Percentiles rank a stretch among this genome's conserved stretches.
phyloP scores from a whole-genome alignment of 129 eudicot genomes.

The Calendula officinalis region DNA sequence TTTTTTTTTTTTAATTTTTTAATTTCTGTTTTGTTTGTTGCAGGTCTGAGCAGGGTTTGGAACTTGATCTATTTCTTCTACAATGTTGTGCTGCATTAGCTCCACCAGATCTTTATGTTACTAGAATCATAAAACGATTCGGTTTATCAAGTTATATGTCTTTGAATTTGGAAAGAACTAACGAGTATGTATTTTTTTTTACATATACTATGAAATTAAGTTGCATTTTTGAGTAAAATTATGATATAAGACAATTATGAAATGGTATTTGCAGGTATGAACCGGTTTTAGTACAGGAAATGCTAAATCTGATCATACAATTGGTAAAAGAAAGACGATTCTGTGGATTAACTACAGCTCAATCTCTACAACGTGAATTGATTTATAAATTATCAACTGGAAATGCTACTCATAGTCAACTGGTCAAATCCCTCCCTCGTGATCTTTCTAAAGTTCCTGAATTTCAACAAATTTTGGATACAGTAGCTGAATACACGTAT shows the following conservation, averaged over 20 bases:
- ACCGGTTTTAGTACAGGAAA: slow-evolving; percentile 74
- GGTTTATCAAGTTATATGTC: slow-evolving; percentile 70
- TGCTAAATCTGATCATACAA: slow-evolving; percentile 84
- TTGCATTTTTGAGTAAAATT: neutral
- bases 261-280: slow-evolving; percentile 67
- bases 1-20: neutral
- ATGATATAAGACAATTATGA: slow-evolving; percentile 9
- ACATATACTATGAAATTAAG: neutral
- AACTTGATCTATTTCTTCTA: slow-evolving; percentile 88
- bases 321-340: slow-evolving; percentile 89
- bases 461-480: slow-evolving; percentile 76
- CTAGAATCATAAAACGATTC: slow-evolving; percentile 76
- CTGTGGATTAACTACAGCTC: slow-evolving; percentile 74
- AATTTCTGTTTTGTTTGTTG: slow-evolving; percentile 19
- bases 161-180: slow-evolving; percentile 65
- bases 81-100: slow-evolving; percentile 99
- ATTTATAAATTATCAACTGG: slow-evolving; percentile 74
- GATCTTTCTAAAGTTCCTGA: slow-evolving; percentile 77
- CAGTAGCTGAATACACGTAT: slow-evolving; percentile 70
- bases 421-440: slow-evolving; percentile 82
- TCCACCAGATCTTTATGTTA: slow-evolving; percentile 82
- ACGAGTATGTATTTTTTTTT: slow-evolving; percentile 61
- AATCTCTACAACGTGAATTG: slow-evolving; percentile 86
- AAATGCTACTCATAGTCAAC: slow-evolving; percentile 84
- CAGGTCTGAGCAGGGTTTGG: slow-evolving; percentile 96